Evolutionary conservation across 2,329 filamentous ascomycete species (phyloP).

Genomic region (Penicillium sclerotigenum): DNA sequence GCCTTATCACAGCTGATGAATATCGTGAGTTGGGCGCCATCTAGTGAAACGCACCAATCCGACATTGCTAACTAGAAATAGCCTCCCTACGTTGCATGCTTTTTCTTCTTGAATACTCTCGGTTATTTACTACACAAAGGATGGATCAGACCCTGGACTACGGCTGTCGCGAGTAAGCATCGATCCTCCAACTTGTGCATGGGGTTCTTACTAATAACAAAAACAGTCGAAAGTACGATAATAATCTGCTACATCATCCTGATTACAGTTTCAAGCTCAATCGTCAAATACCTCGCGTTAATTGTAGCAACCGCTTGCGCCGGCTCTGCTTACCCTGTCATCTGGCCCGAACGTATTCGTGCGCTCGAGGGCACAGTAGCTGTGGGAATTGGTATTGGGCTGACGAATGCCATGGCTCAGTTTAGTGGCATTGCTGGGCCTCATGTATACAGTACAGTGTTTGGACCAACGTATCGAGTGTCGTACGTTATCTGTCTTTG

Average conservation of each 20-base stretch:
- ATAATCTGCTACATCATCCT: constrained; percentile 43
- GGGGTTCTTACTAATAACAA: constrained; percentile 8
- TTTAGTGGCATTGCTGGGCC: constrained; percentile 44
- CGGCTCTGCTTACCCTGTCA: constrained; percentile 44
- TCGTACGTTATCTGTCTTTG: constrained; percentile 38
- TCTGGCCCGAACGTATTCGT: constrained; percentile 46
- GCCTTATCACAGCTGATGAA: constrained; percentile 46
- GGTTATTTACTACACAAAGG: constrained; percentile 38
- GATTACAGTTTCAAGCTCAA: constrained; percentile 33
- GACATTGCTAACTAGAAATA: constrained; percentile 9
- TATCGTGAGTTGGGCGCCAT: constrained; percentile 25
- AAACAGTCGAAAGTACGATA: constrained; percentile 33
- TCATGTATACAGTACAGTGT: constrained; percentile 41
- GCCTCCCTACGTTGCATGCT: constrained; percentile 41
- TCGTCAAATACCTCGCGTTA: constrained; percentile 39
- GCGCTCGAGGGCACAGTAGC: constrained; percentile 42
- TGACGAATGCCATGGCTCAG: constrained; percentile 46
- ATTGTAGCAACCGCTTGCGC: constrained; percentile 38
- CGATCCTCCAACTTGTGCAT: too few relatives aligned
- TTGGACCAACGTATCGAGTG: constrained; percentile 41
- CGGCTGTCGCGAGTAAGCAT: constrained; percentile 38
- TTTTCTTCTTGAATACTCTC: constrained; percentile 38
- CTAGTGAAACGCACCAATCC: not conserved
- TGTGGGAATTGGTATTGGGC: constrained; percentile 42
- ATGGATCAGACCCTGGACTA: constrained; percentile 39